Conservation (phyloP, 106 monocot species). For the Dendrobium huoshanense region DNA sequence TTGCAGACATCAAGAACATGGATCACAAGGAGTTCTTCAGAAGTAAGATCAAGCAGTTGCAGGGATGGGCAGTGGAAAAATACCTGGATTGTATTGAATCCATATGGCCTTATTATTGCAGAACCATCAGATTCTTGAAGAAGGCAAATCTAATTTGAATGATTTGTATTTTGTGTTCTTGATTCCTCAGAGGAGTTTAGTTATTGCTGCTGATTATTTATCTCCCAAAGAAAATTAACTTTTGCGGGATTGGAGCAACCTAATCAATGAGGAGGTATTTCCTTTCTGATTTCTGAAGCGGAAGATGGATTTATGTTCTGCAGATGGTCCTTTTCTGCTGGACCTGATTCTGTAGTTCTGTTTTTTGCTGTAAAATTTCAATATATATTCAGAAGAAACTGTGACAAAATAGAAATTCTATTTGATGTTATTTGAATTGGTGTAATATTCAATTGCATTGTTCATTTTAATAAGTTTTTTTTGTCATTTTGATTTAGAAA, state of each 20-base stretch:
- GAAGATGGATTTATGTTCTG: neutral
- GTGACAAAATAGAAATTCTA: neutral
- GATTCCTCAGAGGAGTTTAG: neutral
- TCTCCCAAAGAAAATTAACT: neutral
- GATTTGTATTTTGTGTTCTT: neutral
- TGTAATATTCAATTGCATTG: no score
- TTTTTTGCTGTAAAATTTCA: neutral
- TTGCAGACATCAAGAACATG: slow-evolving; percentile 38
- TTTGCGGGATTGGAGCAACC: neutral
- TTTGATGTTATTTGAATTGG: neutral
- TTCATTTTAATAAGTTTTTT: no score
- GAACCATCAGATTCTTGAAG: slow-evolving; percentile 74
- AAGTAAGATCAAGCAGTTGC: slow-evolving; percentile 32
- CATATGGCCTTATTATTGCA: slow-evolving; percentile 81
- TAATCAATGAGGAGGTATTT: neutral
- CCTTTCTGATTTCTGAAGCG: neutral
- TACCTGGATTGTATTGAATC: slow-evolving; percentile 68
- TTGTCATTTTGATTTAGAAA: no score
- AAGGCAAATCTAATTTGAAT: slow-evolving; percentile 63
- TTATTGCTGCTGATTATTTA: neutral
- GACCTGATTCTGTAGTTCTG: neutral
- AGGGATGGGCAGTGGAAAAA: slow-evolving; percentile 54
- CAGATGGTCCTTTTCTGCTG: neutral
- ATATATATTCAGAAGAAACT: neutral
- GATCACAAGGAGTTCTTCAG: slow-evolving; percentile 28